Evolutionary conservation across 2,329 filamentous ascomycete species (phyloP).

Genomic region (Aschersonia sp.): DNA sequence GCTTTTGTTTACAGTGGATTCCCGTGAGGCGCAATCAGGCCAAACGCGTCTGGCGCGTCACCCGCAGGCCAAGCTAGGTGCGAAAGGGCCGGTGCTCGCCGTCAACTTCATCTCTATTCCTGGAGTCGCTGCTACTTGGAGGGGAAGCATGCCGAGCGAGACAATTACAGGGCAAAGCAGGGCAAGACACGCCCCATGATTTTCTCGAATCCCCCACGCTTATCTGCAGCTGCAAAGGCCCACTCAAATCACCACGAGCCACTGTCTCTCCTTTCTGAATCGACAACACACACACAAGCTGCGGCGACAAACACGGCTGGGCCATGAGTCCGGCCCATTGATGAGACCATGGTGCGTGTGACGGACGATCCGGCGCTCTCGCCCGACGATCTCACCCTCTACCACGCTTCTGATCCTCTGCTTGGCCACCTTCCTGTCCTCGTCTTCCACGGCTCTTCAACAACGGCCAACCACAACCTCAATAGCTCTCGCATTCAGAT

Average conservation of each 20-base stretch:
- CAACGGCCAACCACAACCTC: conserved; percentile 71
- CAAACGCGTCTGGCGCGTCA: neutral
- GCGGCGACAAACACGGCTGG: neutral
- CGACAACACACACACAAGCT: neutral
- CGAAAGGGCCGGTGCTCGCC: neutral
- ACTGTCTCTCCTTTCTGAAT: neutral
- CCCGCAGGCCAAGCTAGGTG: neutral
- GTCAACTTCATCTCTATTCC: neutral
- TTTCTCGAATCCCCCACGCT: neutral
- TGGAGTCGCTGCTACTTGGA: neutral
- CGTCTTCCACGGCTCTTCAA: conserved; percentile 84
- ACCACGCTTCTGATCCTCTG: conserved; percentile 75
- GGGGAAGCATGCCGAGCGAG: neutral
- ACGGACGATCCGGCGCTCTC: conserved; percentile 66
- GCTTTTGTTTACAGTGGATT: neutral
- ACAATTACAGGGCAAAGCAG: neutral
- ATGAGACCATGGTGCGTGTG: conserved; percentile 64
- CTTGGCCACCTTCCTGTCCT: conserved; percentile 71
- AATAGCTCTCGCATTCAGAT: conserved; percentile 91
- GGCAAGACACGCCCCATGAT: neutral
- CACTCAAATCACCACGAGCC: conserved; percentile 1
- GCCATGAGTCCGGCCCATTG: conserved; percentile 11
- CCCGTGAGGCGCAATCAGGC: neutral
- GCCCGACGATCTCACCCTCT: conserved; percentile 71
- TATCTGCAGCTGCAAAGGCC: neutral